Base-by-base conservation (phyloP, 2,329 filamentous ascomycete species). In the Calonectria pseudoreteaudii region DNA sequence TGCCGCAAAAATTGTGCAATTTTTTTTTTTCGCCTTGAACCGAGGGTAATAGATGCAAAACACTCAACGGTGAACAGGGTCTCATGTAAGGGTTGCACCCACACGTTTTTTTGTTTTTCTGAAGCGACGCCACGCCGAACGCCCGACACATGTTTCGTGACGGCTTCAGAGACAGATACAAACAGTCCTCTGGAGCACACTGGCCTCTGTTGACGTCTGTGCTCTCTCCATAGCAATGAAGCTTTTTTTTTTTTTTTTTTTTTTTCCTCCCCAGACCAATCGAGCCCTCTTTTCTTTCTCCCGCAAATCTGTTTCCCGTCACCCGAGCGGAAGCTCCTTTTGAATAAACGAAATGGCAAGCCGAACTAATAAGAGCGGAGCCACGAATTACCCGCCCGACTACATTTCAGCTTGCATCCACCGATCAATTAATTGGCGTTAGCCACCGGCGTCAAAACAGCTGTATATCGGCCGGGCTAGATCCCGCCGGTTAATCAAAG, bases 1-100 rank as follows among this genome's bases (percentile, higher is more conserved):
- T 71, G 30, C 47, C 66, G 34, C 53, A 53, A 36, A 58, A 44
- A 56, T n/a, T 18, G 36, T 66, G 36, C 23, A 31, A 20, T 9
- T 30, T 50, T 44, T 28, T 20, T 23, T 5, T 31, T 6, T 53
- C 44, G 41, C 44, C 34, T 41, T 18, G 28, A 49, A 36, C 49
- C 23, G 30, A 44, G 8, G 38, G 41, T 28, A 9, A 13, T 62
- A 38, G 60, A 60, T 50, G 41, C 53, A 44, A 56, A 67, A 53
- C 65, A 67, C 65, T 23, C 34, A 67, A 67, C 65, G 49, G 65
- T 18, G 53, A 73, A 74, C 75, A 67, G 56, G 68, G 67, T 41
- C 56, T 26, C 56, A 36, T 62, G 56, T 62, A 62, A 62, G 56
- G 56, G 56, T 16, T 26, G n/a, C 56, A 44, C 56, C 3, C 36